Base-by-base conservation (phyloP, 2,329 filamentous ascomycete genomes). In the Tolypocladium inflatum region DNA sequence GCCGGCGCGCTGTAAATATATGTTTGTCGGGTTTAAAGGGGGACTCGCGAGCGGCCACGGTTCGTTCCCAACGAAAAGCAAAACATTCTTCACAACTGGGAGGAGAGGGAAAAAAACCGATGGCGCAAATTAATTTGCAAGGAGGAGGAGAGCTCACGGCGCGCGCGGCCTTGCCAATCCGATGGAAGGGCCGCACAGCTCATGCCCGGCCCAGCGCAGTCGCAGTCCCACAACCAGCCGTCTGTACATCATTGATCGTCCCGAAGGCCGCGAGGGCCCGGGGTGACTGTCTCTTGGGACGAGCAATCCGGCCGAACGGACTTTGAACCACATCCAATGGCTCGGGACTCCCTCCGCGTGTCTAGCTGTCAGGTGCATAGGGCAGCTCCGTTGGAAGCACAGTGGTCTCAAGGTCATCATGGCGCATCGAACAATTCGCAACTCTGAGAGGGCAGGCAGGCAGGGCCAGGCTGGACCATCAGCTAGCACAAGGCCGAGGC, bases 391-490 rank as follows among this genome's bases (percentile, higher is more conserved):
- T 21, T 38, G 41, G 38, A 48, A 26, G 30, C 41, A 45, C 41
- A 13, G 35, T 23, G 35, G n/a, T 54, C 35, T 38, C 48, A 21
- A 21, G 30, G 10, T 8, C 30, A 13, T 37, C 10, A 9, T 37
- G 48, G 30, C 48, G 48, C 48, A 35, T 52, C 30, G 48, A 15
- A 37, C 48, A 52, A 52, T 19, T 52, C 48, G 30, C 59, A 59
- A 21, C 56, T 58, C 60, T 38, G 42, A 58, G 57, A 60, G 56
- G 57, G 50, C 58, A 55, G 54, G 55, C 54, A 59, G 61, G 53
- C 61, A 60, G 57, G 59, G 58, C 57, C 59, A 58, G 62, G 60
- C 59, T 60, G 54, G 56, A 58, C 55, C 59, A 61, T 63, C 63
- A 64, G 63, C 62, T 64, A 59, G 57, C 54, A 64, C 62, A 58